Base-by-base conservation (phyloP, 805 yeast genomes). In the Komagataella kurtzmanii region DNA sequence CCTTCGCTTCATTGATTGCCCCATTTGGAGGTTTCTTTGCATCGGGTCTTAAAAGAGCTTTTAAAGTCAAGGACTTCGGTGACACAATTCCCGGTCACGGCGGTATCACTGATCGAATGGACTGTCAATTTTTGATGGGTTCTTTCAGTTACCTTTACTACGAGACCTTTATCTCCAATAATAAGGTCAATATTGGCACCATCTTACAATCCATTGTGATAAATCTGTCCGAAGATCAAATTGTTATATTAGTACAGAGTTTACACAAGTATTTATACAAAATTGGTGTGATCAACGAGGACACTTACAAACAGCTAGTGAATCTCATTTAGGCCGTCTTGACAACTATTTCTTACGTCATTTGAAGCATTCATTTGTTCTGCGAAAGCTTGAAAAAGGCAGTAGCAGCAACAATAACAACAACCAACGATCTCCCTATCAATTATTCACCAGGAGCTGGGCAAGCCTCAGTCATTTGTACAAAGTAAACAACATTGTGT, bases 1-100 rank as follows among this genome's bases (percentile, higher is more conserved):
- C 96, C 3, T 93, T 93, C 74, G 98, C 99, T 1, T 91, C 98
- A 0, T 75, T 93, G 57, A 84, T 93, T 65, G 99, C 99, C 3
- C 99, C 99, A 54, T 93, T 93, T 64, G 99, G 99, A 51, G 99
- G 99, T 1, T 93, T 93, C 66, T 93, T 93, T 61, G 98, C 98
- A 6, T 84, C 95, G 51, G 99, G 98, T n/a, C 75, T 93, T 59
- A 93, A 93, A 72, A 81, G 99, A 68, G 88, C 98, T 12, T 90
- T 93, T 70, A 87, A 91, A 62, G 89, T 90, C 52, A 93, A 93
- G 69, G 99, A 93, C 68, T 93, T 93, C 62, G 99, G 98, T 58
- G 95, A 91, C 63, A 91, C 98, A 7, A 93, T 93, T 58, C 99
- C 99, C 14, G 99, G 99, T 36, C 99, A 93, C 64, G 99, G 99